phyloP scores from a whole-genome alignment of 192 early-diverging fungal genomes.

The Umbelopsis vinacea region DNA sequence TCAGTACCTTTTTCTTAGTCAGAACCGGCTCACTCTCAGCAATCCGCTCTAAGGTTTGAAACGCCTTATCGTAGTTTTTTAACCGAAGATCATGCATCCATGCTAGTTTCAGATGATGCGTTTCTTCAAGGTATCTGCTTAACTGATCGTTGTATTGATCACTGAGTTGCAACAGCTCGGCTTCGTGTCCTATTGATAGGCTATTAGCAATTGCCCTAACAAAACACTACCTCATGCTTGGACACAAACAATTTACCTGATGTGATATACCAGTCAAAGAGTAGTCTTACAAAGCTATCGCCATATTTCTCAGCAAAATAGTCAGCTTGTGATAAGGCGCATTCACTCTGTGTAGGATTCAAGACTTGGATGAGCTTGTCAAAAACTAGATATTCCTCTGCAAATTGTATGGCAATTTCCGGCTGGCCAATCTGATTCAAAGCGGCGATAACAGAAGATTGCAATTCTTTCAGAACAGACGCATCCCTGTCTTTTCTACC shows the following conservation, averaged over 20 bases:
- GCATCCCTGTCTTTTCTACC: background rate
- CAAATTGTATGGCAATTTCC: constrained; percentile 5
- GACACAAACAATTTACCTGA: background rate
- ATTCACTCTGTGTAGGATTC: background rate
- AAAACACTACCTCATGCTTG: background rate
- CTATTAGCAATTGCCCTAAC: background rate
- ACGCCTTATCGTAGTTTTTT: constrained; percentile 2
- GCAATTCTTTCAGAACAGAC: background rate
- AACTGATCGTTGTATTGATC: background rate
- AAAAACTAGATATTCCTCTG: constrained; percentile 11
- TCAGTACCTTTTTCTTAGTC: background rate
- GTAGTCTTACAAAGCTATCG: background rate
- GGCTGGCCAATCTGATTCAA: constrained; percentile 11
- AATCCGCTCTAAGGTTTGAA: background rate
- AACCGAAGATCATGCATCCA: constrained; percentile 15
- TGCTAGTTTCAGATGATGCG: background rate
- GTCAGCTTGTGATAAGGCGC: background rate
- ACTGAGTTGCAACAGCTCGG: background rate
- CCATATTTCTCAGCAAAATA: constrained; percentile 19
- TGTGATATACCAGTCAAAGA: constrained; percentile 8
- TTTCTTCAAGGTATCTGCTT: background rate
- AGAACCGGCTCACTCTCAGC: background rate
- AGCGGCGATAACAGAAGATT: background rate
- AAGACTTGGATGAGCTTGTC: constrained; percentile 4
- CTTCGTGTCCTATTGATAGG: constrained; percentile 10